These are phyloP conservation scores for Pichia sp. DNA, from an alignment of 1,139 yeast genomes.

Conservation along the genomic window DNA sequence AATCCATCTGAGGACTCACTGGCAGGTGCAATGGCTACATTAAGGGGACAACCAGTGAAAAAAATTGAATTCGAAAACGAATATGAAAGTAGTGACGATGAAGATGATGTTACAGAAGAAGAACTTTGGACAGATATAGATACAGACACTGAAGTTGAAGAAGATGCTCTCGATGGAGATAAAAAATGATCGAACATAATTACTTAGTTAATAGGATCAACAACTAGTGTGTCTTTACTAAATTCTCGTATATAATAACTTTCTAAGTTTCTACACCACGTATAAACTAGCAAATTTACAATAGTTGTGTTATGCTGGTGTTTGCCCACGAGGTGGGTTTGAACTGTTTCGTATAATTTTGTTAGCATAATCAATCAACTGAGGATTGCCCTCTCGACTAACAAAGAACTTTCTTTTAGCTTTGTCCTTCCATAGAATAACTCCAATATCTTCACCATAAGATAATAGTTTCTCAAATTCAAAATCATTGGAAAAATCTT, in stretches of 20 bases:
- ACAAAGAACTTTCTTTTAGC: constrained; percentile 65
- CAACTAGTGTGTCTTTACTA: not conserved
- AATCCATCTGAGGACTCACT: constrained; percentile 59
- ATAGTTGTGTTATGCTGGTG: constrained; percentile 8
- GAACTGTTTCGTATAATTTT: constrained; percentile 38
- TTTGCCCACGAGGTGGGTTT: constrained; percentile 10
- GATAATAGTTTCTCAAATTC: constrained; percentile 68
- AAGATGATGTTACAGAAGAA: constrained; percentile 46
- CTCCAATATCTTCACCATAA: constrained; percentile 89
- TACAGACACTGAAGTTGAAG: constrained; percentile 31
- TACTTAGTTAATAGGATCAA: not conserved
- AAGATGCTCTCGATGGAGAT: constrained; percentile 12
- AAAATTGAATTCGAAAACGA: constrained; percentile 29
- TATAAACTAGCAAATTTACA: not conserved
- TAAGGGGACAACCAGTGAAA: constrained; percentile 48
- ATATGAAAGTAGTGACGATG: constrained; percentile 30
- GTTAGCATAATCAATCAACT: constrained; percentile 80
- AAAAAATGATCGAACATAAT: not conserved
- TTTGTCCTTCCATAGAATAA: constrained; percentile 75
- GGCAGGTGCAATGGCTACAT: constrained; percentile 58
- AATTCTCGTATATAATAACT: no score
- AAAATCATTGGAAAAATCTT: constrained; percentile 69
- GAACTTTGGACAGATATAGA: constrained; percentile 32
- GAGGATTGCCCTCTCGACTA: constrained; percentile 79
- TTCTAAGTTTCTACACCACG: not conserved